Evolutionary conservation across 495 filamentous ascomycete species (phyloP).

Genomic region (Entonaema liquescens): DNA sequence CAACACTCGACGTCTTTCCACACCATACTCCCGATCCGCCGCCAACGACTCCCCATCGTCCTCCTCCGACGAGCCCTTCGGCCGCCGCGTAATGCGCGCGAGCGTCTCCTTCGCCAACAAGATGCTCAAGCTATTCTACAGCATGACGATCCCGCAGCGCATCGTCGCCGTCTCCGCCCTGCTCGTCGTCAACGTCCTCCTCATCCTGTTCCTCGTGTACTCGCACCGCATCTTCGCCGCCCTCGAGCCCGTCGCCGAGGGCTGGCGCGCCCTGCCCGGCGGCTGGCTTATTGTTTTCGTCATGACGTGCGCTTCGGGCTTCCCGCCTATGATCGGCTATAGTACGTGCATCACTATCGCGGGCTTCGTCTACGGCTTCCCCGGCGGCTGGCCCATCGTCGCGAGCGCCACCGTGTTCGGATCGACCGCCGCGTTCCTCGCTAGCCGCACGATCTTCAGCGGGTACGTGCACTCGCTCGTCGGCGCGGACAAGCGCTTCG

Average conservation of each 20-base stretch:
- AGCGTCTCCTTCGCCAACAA: slow-evolving; percentile 32
- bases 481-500: slow-evolving; percentile 77
- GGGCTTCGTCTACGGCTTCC: slow-evolving; percentile 95
- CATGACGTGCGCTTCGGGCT: slow-evolving; percentile 78
- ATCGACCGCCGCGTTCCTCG: slow-evolving; percentile 78
- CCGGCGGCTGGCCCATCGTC: slow-evolving; percentile 88
- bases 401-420: slow-evolving; percentile 81
- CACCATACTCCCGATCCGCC: slow-evolving; percentile 37
- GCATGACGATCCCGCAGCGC: slow-evolving; percentile 68
- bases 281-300: slow-evolving; percentile 86
- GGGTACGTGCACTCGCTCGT: slow-evolving; percentile 81
- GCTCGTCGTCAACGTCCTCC: slow-evolving; percentile 59
- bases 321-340: slow-evolving; percentile 93
- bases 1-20: slow-evolving; percentile 26
- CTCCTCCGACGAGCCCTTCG: slow-evolving; percentile 21
- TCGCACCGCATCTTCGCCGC: slow-evolving; percentile 78
- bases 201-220: slow-evolving; percentile 75
- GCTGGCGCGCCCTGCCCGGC: slow-evolving; percentile 72
- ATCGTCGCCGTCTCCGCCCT: slow-evolving; percentile 62
- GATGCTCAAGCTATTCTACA: slow-evolving; percentile 43
- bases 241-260: slow-evolving; percentile 72
- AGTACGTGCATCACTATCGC: slow-evolving; percentile 83
- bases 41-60: slow-evolving; percentile 36
- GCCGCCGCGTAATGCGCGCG: slow-evolving; percentile 33
- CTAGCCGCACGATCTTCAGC: slow-evolving; percentile 78